Conservation (phyloP, 1,139 yeast genomes). For the Suhomyces bokatorum region DNA sequence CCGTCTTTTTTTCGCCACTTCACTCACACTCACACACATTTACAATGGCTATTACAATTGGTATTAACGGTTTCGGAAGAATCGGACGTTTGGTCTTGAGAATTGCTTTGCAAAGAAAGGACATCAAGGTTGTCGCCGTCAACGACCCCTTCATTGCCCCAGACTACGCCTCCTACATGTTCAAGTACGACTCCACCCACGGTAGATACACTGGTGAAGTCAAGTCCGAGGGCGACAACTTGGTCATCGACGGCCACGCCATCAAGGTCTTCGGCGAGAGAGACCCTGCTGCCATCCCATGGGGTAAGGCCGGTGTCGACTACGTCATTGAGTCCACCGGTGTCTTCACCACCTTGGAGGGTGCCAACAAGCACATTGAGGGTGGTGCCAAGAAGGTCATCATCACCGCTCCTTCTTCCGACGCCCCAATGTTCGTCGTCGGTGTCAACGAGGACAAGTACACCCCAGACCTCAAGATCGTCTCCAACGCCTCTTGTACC, state of each 20-base stretch:
- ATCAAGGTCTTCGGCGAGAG: conserved; percentile 72
- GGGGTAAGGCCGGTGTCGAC: conserved; percentile 78
- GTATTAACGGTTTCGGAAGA: conserved; percentile 91
- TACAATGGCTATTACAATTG: conserved; percentile 42
- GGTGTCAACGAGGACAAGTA: conserved; percentile 80
- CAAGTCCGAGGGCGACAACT: conserved; percentile 51
- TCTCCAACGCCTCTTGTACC: conserved; percentile 88
- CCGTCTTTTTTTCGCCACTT: conserved; percentile 5
- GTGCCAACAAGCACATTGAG: conserved; percentile 77
- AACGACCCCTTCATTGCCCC: conserved; percentile 83
- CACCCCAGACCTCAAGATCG: conserved; percentile 67
- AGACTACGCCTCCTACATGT: conserved; percentile 85
- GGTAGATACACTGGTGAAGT: conserved; percentile 75
- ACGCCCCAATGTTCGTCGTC: conserved; percentile 86
- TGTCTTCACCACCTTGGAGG: conserved; percentile 76
- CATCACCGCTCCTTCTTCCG: conserved; percentile 85
- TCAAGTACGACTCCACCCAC: conserved; percentile 87
- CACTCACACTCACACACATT: conserved; percentile 7
- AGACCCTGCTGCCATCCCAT: conserved; percentile 79
- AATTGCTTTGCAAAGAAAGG: conserved; percentile 69
- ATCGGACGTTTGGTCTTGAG: conserved; percentile 85
- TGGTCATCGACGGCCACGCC: conserved; percentile 67
- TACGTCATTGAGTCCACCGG: conserved; percentile 87
- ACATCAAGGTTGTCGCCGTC: conserved; percentile 76
- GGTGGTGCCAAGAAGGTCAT: conserved; percentile 91